Evolutionary conservation across 441 rosid genomes (phyloP).

Genomic region (Gossypium schwendimanii): DNA sequence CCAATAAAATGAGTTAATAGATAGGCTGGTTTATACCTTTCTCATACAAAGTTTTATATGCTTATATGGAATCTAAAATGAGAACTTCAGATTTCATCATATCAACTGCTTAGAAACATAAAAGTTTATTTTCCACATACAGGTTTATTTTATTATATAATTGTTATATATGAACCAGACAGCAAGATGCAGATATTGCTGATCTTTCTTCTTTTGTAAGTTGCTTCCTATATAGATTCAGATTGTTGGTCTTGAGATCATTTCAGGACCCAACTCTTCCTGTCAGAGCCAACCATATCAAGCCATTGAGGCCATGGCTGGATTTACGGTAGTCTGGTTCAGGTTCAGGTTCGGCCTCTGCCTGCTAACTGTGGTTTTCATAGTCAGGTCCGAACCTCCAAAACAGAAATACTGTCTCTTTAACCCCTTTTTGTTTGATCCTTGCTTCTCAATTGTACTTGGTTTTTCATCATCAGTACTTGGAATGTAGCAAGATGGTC

Average conservation of each 20-base stretch:
- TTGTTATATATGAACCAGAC: conserved; percentile 18
- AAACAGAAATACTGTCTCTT: conserved; percentile 76
- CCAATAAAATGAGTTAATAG: too few species aligned
- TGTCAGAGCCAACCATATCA: conserved; percentile 10
- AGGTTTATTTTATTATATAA: neutral
- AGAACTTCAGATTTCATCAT: neutral
- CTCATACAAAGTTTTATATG: neutral
- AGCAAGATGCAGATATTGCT: conserved; percentile 8
- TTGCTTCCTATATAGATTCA: neutral
- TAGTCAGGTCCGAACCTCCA: conserved; percentile 44
- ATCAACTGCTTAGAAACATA: neutral
- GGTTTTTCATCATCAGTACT: conserved; percentile 26
- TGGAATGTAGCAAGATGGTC: conserved; percentile 41
- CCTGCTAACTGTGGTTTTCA: conserved; percentile 18
- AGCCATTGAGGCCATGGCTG: conserved; percentile 34
- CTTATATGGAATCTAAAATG: neutral
- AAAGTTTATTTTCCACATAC: neutral
- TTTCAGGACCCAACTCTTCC: neutral
- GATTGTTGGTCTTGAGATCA: conserved; percentile 4
- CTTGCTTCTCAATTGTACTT: conserved; percentile 31
- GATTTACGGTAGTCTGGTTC: conserved; percentile 24
- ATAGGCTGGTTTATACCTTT: neutral
- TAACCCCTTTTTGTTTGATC: conserved; percentile 29
- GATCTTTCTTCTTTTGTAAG: conserved; percentile 15
- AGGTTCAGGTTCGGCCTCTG: conserved; percentile 6